Evolutionary conservation across 768 basidiomycete genomes (phyloP).

Genomic region (Xerocomus brunneocitrinus): DNA sequence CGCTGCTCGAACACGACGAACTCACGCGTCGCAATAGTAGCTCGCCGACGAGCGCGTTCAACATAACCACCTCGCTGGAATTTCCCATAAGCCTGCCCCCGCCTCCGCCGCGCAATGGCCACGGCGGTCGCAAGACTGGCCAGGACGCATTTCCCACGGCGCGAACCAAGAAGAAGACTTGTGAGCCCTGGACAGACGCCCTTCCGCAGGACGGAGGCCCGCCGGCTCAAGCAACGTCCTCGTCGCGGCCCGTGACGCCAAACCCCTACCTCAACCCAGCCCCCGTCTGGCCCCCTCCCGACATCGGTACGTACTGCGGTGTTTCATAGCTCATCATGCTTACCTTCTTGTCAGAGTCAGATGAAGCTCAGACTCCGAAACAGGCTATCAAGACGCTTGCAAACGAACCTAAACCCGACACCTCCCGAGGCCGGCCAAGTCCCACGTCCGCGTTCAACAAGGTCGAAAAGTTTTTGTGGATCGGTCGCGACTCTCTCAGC

Average conservation of each 20-base stretch:
- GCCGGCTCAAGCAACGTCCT: not conserved
- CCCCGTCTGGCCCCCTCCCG: slow-evolving; percentile 18
- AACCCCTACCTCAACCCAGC: slow-evolving; percentile 38
- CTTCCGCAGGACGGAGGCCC: not conserved
- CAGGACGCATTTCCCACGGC: slow-evolving; percentile 5
- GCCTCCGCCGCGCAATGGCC: slow-evolving; percentile 30
- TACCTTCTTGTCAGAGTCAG: slow-evolving; percentile 14
- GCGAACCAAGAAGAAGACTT: slow-evolving; percentile 15
- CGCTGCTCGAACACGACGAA: slow-evolving; percentile 55
- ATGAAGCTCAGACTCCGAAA: slow-evolving; percentile 13
- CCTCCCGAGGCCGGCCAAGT: not conserved
- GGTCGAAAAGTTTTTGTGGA: slow-evolving; percentile 32
- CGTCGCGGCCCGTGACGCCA: slow-evolving; percentile 20
- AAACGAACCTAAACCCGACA: not conserved
- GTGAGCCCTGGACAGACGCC: slow-evolving; percentile 25
- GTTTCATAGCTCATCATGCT: not conserved
- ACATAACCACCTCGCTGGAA: slow-evolving; percentile 10
- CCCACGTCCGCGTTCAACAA: slow-evolving; percentile 23
- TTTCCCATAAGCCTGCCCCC: slow-evolving; percentile 29
- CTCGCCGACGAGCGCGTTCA: slow-evolving; percentile 19
- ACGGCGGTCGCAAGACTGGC: slow-evolving; percentile 9
- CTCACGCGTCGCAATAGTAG: slow-evolving; percentile 33
- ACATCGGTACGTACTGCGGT: slow-evolving; percentile 13
- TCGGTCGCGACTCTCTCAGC: slow-evolving; percentile 27
- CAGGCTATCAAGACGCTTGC: not conserved